phyloP scores from a whole-genome alignment of 441 rosid genomes.

The Sinapis alba region DNA sequence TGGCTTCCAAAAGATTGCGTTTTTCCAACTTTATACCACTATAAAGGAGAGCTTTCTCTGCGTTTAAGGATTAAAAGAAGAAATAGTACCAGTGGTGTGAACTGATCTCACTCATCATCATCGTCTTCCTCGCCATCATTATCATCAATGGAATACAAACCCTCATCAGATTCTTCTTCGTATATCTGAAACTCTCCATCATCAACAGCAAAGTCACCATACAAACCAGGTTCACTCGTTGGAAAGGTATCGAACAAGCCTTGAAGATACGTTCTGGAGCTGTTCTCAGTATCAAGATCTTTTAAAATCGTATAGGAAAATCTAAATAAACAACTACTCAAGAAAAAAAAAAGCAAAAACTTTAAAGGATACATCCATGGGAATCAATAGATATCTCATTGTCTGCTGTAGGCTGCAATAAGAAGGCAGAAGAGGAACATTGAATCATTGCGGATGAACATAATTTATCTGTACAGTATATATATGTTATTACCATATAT shows the following conservation, averaged over 20 bases:
- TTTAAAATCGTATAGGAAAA: conserved; percentile 44
- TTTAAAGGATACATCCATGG: conserved; percentile 57
- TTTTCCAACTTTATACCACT: neutral
- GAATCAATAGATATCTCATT: conserved; percentile 60
- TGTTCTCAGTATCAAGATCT: conserved; percentile 65
- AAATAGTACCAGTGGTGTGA: conserved; percentile 21
- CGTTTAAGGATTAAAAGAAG: conserved; percentile 1
- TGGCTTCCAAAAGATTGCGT: neutral
- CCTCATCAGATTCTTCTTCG: conserved; percentile 81
- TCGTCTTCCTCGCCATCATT: conserved; percentile 33
- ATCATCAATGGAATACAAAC: conserved; percentile 47
- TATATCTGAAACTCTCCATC: conserved; percentile 85
- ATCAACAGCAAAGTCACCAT: conserved; percentile 48
- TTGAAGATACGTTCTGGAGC: conserved; percentile 84
- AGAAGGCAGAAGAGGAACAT: neutral
- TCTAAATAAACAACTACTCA: neutral
- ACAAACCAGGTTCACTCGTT: conserved; percentile 47
- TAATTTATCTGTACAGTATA: conserved; percentile 4
- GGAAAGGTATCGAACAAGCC: conserved; percentile 91
- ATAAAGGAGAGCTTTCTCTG: neutral
- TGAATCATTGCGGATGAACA: conserved; percentile 19
- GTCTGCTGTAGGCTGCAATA: conserved; percentile 62
- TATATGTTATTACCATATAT: conserved; percentile 56
- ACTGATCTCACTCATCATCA: conserved; percentile 18
- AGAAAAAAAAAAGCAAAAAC: conserved; percentile 1